Percentiles rank a stretch among this genome's conserved stretches.
Conservation (phyloP, 2,329 filamentous ascomycete species). For the Xylariaceae sp. region DNA sequence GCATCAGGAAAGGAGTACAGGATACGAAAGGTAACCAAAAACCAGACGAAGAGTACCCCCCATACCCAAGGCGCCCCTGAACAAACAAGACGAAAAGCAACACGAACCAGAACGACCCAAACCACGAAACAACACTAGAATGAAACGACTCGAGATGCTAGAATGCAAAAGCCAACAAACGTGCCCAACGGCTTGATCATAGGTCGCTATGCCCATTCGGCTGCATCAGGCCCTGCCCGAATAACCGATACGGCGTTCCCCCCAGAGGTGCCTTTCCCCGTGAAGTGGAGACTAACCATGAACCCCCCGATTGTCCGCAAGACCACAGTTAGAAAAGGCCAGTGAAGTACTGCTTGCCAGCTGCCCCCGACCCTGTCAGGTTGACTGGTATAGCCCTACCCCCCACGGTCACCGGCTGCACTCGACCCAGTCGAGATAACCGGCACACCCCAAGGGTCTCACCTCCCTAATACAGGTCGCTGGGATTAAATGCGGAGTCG, state of each 20-base stretch:
- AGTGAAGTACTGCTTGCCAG: background rate
- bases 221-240: background rate
- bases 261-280: background rate
- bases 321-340: background rate
- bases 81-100: background rate
- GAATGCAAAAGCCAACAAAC: background rate
- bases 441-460: background rate
- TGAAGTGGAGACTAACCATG: background rate
- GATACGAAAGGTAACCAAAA: background rate
- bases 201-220: background rate
- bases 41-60: too few relatives aligned
- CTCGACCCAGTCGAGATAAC: background rate
- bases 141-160: background rate
- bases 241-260: background rate
- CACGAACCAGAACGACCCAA: background rate
- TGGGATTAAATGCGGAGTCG: background rate
- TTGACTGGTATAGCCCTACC: background rate
- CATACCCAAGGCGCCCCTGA: background rate
- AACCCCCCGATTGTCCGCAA: background rate
- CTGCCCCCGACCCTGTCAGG: background rate
- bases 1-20: background rate
- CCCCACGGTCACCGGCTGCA: background rate
- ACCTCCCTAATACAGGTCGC: background rate
- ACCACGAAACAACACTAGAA: background rate
- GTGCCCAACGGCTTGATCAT: background rate